Percentiles rank a stretch among this genome's conserved stretches.
Evolutionary conservation across 179 eudicot genomes (phyloP).

Genomic region (Nepenthes alata): DNA sequence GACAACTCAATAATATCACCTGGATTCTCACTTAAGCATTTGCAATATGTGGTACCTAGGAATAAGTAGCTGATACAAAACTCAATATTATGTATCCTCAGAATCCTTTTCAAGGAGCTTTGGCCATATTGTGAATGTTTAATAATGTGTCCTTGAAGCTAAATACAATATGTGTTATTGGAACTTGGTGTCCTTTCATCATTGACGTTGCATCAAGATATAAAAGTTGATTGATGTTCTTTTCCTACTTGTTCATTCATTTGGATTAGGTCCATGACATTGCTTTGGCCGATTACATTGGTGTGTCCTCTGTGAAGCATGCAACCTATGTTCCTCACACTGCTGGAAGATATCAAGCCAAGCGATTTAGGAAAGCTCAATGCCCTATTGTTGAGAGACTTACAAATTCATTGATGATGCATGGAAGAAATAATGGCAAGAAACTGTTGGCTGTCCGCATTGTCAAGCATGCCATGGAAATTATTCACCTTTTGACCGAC

Average conservation of each 20-base stretch:
- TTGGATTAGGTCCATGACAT: conserved; percentile 12
- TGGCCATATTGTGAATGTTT: no score
- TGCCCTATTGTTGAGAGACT: conserved; percentile 54
- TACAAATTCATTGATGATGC: conserved; percentile 54
- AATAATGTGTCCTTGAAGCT: no score
- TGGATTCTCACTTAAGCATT: no score
- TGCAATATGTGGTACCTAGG: no score
- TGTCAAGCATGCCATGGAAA: conserved; percentile 54
- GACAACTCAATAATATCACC: no score
- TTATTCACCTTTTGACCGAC: conserved; percentile 45
- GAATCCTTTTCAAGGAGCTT: no score
- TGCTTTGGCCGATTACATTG: conserved; percentile 18
- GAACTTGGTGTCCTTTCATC: background rate
- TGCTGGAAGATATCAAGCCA: conserved; percentile 38
- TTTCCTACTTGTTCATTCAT: background rate
- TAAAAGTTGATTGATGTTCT: background rate
- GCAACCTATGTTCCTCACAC: conserved; percentile 24
- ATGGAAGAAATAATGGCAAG: conserved; percentile 52
- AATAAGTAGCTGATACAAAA: no score
- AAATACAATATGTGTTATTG: background rate
- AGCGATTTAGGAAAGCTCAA: conserved; percentile 46
- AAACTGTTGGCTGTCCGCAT: conserved; percentile 51
- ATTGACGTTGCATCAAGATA: background rate
- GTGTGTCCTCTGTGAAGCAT: conserved; percentile 13
- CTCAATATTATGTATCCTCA: no score